Conservation (phyloP, 2,329 filamentous ascomycete genomes). For the Ascochyta clinopodiicola region DNA sequence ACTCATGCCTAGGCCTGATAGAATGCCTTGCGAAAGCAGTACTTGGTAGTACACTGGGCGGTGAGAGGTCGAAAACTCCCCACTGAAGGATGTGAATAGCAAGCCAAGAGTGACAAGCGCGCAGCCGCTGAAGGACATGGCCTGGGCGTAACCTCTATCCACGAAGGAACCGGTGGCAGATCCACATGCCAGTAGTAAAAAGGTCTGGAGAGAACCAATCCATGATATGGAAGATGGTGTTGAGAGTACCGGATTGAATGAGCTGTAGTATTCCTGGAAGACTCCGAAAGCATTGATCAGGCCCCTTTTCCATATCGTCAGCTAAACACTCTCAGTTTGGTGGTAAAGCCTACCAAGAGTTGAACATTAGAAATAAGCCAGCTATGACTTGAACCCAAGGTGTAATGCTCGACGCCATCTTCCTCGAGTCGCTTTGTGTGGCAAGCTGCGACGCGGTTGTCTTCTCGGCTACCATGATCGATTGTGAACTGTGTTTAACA, state of each 20-base stretch:
- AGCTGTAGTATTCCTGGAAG: slow-evolving; percentile 38
- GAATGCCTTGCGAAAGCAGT: slow-evolving; percentile 31
- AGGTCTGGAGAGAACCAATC: slow-evolving; percentile 52
- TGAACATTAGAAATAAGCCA: slow-evolving; percentile 23
- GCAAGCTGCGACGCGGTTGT: not conserved
- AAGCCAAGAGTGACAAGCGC: slow-evolving; percentile 52
- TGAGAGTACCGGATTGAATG: slow-evolving; percentile 19
- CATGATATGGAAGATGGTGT: slow-evolving; percentile 54
- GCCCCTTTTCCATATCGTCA: slow-evolving; percentile 10
- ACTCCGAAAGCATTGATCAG: slow-evolving; percentile 33
- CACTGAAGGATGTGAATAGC: slow-evolving; percentile 58
- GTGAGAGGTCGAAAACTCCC: slow-evolving; percentile 25
- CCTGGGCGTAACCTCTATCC: slow-evolving; percentile 18
- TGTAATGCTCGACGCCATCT: not conserved
- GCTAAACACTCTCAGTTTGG: not conserved
- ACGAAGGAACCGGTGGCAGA: slow-evolving; percentile 22
- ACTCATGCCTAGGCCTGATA: slow-evolving; percentile 23
- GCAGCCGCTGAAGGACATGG: slow-evolving; percentile 39
- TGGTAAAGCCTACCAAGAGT: slow-evolving; percentile 16
- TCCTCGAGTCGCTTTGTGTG: not conserved
- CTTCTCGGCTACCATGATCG: not conserved
- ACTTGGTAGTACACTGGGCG: slow-evolving; percentile 52
- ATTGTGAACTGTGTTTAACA: too few species aligned
- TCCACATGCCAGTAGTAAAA: slow-evolving; percentile 18
- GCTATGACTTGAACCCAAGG: slow-evolving; percentile 18